Conservation (phyloP, 2,329 filamentous ascomycete species). For the Xylariaceae sp. region DNA sequence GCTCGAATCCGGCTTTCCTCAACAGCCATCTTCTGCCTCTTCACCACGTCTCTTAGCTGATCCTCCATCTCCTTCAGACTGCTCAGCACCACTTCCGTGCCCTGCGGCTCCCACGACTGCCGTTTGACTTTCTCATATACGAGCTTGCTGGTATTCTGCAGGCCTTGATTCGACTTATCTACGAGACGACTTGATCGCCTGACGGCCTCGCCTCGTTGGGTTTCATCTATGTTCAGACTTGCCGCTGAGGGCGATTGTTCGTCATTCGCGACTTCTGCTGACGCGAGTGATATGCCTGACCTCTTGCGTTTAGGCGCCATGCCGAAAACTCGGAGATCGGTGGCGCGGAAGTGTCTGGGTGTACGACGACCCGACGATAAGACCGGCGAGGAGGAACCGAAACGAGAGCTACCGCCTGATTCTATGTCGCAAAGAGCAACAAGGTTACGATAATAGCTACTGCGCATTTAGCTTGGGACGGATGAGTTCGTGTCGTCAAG, state of each 20-base stretch:
- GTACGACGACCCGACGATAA: slow-evolving; percentile 12
- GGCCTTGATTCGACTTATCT: slow-evolving; percentile 11
- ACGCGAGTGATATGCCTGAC: slow-evolving; percentile 18
- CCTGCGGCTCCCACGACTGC: slow-evolving; percentile 21
- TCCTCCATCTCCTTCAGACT: slow-evolving; percentile 46
- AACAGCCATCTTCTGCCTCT: slow-evolving; percentile 43
- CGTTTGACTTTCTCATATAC: slow-evolving; percentile 5
- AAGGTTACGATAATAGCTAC: slow-evolving; percentile 15
- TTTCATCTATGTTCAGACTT: not conserved
- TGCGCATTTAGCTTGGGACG: slow-evolving; percentile 17
- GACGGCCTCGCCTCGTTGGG: not conserved
- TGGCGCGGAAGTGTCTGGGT: not conserved
- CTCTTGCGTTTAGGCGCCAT: slow-evolving; percentile 40
- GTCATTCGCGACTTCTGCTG: slow-evolving; percentile 1
- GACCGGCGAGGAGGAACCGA: slow-evolving; percentile 17
- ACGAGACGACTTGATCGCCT: slow-evolving; percentile 25
- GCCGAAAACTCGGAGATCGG: slow-evolving; percentile 7
- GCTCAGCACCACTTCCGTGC: slow-evolving; percentile 38
- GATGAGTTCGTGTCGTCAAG: not conserved
- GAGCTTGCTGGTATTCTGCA: not conserved
- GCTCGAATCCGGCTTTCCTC: slow-evolving; percentile 31
- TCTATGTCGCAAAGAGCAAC: slow-evolving; percentile 16
- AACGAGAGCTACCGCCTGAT: slow-evolving; percentile 1
- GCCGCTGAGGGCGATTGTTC: not conserved
- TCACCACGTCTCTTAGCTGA: slow-evolving; percentile 38